Evolutionary conservation across 495 filamentous ascomycete genomes (phyloP), one percentile per base, ranked within the genome.

Genomic region (Podospora sp.): DNA sequence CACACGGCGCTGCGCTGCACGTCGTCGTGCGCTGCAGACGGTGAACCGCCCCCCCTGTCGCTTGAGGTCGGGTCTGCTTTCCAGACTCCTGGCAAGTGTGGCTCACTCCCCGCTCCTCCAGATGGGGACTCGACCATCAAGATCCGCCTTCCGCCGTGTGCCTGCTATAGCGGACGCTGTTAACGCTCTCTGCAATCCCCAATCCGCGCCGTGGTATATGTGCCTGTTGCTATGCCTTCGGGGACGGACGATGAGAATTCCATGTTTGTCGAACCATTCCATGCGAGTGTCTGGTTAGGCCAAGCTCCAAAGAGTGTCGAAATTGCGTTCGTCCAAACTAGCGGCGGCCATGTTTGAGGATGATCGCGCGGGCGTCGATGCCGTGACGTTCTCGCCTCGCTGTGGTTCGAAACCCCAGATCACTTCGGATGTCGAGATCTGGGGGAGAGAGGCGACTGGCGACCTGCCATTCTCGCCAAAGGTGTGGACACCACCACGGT

Each of bases 371-470:
- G 29, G 29, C 29, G 29, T 3, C 8, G 29, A 8, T 33, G 29
- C 29, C 29, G 61, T 25, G 27, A 63, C 68, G n/a, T 52, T 58
- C 33, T 53, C 57, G 33, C 22, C 16, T 59, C 29, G 59, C n/a
- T 64, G 67, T 69, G 69, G 69, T 72, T 69, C 69, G 69, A 72
- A 72, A 72, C 69, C 67, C 66, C 69, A 72, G 69, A 72, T 69
- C 63, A 53, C 57, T 68, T 35, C 63, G 69, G 69, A 71, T 63
- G 63, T 65, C 36, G 63, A 66, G 50, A 56, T 62, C 53, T 62
- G 50, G 62, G 60, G 68, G 52, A 11, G 53, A 12, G 51, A n/a
- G 20, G 27, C 16, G 8, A 33, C 25, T 33, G 61, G 61, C 11
- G 46, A 53, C 61, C 63, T 58, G 16, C 63, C 63, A 40, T 65